These are phyloP conservation scores for Yarrowia sp. DNA, from an alignment of 805 yeast species.

Conservation along the genomic window DNA sequence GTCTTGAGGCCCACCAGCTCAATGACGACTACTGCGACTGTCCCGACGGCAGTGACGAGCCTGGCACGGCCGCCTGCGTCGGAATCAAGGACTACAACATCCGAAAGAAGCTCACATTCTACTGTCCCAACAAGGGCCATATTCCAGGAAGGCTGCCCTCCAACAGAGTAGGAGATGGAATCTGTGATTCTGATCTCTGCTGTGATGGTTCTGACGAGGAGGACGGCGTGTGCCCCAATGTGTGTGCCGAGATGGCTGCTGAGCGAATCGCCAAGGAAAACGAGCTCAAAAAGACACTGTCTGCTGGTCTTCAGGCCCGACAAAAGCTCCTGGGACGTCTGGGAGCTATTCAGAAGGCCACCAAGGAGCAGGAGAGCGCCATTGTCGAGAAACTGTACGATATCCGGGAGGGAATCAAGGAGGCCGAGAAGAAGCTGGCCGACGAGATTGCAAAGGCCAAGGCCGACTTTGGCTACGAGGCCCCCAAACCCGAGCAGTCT, in stretches of 20 bases:
- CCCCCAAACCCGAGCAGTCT: constrained; percentile 2
- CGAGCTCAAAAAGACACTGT: constrained; percentile 43
- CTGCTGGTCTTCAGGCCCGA: constrained; percentile 52
- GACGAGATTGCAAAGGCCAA: constrained; percentile 20
- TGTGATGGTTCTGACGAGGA: constrained; percentile 95
- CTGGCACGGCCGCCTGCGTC: constrained; percentile 88
- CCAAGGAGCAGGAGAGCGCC: constrained; percentile 43
- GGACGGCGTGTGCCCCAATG: constrained; percentile 61
- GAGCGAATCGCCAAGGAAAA: constrained; percentile 49
- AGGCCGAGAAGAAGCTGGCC: constrained; percentile 18
- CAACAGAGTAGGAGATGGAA: constrained; percentile 81
- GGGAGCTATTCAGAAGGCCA: constrained; percentile 42
- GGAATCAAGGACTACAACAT: constrained; percentile 31
- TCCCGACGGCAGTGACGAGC: constrained; percentile 98
- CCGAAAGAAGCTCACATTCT: constrained; percentile 57
- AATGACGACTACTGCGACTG: constrained; percentile 95
- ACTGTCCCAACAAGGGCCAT: constrained; percentile 80
- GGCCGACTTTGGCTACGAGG: constrained; percentile 12
- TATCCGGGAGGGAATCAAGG: constrained; percentile 15
- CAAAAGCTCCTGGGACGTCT: constrained; percentile 49
- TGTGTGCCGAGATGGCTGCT: constrained; percentile 59
- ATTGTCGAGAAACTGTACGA: constrained; percentile 42
- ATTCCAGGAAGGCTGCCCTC: constrained; percentile 67
- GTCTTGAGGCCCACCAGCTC: constrained; percentile 64
- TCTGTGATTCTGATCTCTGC: constrained; percentile 86